Evolutionary conservation across 202 grass and related monocot species (phyloP), one percentile per base, ranked within the genome.

Genomic region (Zoysia matrella): DNA sequence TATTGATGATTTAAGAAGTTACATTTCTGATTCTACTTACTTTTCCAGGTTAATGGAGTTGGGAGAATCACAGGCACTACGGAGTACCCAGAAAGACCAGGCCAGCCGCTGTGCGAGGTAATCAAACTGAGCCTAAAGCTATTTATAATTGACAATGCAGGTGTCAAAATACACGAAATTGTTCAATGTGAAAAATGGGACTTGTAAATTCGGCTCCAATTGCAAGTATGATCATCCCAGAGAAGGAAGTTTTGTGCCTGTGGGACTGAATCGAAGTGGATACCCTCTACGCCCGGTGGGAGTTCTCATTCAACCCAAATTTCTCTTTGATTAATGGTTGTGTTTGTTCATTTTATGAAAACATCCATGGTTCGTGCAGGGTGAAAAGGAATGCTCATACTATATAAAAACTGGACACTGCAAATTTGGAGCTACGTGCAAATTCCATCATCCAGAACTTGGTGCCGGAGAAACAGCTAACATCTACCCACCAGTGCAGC

Each of bases 331-430:
- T 16, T 69, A 1, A 42, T 47, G 9, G 5, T 57, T 18, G 64
- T 71, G 7, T 61, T 30, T 82, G 43, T 70, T 73, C 53, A 63
- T 69, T 66, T 81, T 79, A 71, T 62, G 52, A 65, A 74, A 60
- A 18, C 4, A 57, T 56, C 56, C n/a, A 66, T 79, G 71, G 5
- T 13, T 71, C 7, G 64, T 73, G 83, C 74, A 99, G 96, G 96
- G 93, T 47, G 96, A 96, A 73, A 95, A 96, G 83, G 96, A 92
- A 53, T 99, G 92, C 69, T 85, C 87, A 75, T 99, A 92, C 73
- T 99, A 94, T 76, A 30, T 30, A 30, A 30, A 30, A 30, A 30
- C 22, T 30, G 22, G 22, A 30, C 22, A 30, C 22, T 30, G 22
- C 22, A 30, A 30, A 30, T 30, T 30, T 30, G 22, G 22, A 30